Conservation (phyloP, 2,329 filamentous ascomycete species). For the Penicillium crustosum region DNA sequence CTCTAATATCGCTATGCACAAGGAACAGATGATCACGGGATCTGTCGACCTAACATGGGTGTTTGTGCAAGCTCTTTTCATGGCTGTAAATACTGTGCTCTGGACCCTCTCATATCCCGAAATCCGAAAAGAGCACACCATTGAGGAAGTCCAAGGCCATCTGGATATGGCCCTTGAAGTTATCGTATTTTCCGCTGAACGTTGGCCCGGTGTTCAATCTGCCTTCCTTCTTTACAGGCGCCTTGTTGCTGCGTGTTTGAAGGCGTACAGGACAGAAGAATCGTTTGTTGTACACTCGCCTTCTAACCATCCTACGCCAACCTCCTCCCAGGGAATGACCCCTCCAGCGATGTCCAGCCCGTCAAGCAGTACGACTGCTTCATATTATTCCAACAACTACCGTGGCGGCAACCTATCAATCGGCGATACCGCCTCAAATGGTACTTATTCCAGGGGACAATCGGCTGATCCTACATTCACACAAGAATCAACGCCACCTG, state of each 20-base stretch:
- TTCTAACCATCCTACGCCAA: slow-evolving; percentile 45
- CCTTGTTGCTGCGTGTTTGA: slow-evolving; percentile 79
- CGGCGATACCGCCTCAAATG: slow-evolving; percentile 30
- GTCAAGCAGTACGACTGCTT: slow-evolving; percentile 39
- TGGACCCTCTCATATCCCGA: slow-evolving; percentile 89
- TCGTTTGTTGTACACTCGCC: slow-evolving; percentile 52
- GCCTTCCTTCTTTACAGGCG: slow-evolving; percentile 85
- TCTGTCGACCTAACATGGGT: slow-evolving; percentile 91
- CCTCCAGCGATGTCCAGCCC: slow-evolving; percentile 45
- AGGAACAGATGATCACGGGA: slow-evolving; percentile 72
- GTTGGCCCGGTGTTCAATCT: slow-evolving; percentile 87
- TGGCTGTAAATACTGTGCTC: slow-evolving; percentile 85
- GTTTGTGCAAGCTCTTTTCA: slow-evolving; percentile 84
- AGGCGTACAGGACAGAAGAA: slow-evolving; percentile 71
- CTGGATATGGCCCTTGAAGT: slow-evolving; percentile 74
- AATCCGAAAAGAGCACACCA: slow-evolving; percentile 69
- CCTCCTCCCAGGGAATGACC: slow-evolving; percentile 41
- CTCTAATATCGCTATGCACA: slow-evolving; percentile 77
- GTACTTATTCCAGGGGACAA: slow-evolving; percentile 36
- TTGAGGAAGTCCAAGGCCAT: slow-evolving; percentile 73
- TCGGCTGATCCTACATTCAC: slow-evolving; percentile 35
- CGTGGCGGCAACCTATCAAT: slow-evolving; percentile 30
- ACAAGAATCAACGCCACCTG: slow-evolving; percentile 25
- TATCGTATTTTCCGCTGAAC: slow-evolving; percentile 74
- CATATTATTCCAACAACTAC: slow-evolving; percentile 36